Conservation (phyloP, 2,329 filamentous ascomycete species). For the Monilinia polystroma region DNA sequence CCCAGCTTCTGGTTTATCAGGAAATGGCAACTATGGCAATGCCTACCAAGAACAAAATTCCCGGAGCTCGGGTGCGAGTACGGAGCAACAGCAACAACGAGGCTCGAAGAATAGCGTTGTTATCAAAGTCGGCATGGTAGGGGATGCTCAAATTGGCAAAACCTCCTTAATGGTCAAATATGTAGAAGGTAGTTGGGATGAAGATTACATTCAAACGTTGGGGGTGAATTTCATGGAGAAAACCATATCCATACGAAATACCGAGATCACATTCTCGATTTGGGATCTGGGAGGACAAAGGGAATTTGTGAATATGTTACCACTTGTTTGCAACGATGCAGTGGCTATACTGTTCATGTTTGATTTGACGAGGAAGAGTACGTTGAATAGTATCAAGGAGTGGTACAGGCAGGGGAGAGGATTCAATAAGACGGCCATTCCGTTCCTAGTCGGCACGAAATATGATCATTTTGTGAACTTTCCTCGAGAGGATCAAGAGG, state of each 20-base stretch:
- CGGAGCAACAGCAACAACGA: constrained; percentile 24
- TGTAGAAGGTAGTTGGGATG: constrained; percentile 98
- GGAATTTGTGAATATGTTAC: constrained; percentile 99
- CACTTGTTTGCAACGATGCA: constrained; percentile 98
- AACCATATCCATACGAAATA: constrained; percentile 98
- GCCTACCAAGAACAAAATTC: constrained; percentile 41
- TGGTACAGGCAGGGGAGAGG: constrained; percentile 97
- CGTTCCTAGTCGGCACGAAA: constrained; percentile 94
- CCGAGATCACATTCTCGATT: constrained; percentile 98
- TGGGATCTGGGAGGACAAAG: constrained; percentile 98
- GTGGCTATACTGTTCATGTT: constrained; percentile 99
- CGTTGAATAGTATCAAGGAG: constrained; percentile 98
- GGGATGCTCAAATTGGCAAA: constrained; percentile 98
- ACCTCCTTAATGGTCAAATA: constrained; percentile 99
- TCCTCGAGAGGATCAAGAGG: constrained; percentile 93
- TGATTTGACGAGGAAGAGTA: constrained; percentile 95
- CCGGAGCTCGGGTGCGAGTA: constrained; percentile 33
- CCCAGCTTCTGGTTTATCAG: constrained; percentile 39
- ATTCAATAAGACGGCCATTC: constrained; percentile 99
- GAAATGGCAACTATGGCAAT: constrained; percentile 37
- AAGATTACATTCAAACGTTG: constrained; percentile 98
- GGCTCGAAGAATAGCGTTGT: constrained; percentile 69
- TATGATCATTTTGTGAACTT: constrained; percentile 99
- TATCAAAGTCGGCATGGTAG: constrained; percentile 99
- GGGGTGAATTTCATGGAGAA: constrained; percentile 99